These are phyloP conservation scores for Rosa multiflora DNA, from an alignment of 306 rosid genomes.

Conservation along the genomic window DNA sequence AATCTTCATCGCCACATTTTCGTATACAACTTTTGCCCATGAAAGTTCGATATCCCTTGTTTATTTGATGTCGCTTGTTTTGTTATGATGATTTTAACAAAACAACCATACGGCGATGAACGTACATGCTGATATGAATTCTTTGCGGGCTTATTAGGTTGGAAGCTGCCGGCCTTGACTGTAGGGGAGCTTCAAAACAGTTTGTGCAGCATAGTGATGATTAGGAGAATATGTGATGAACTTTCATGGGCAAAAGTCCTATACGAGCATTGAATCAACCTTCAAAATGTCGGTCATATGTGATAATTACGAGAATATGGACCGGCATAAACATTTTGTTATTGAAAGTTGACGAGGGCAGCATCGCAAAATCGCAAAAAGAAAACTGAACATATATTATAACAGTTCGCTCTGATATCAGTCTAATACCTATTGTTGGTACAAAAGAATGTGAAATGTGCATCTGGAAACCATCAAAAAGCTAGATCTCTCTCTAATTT, in stretches of 20 bases:
- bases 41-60: too few relatives aligned
- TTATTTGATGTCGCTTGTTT: too few relatives aligned
- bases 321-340: background rate
- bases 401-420: background rate
- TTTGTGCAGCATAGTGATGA: too few relatives aligned
- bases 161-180: too few relatives aligned
- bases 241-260: too few relatives aligned
- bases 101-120: background rate
- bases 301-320: background rate
- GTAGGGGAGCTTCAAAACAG: too few relatives aligned
- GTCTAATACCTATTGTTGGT: background rate
- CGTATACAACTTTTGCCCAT: too few relatives aligned
- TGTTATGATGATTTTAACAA: background rate
- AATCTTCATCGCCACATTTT: background rate
- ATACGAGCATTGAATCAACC: background rate
- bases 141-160: too few relatives aligned
- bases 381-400: background rate
- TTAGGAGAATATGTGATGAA: too few relatives aligned
- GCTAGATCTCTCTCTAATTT: conserved; percentile 7
- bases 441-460: conserved; percentile 5
- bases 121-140: too few relatives aligned
- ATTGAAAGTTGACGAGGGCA: background rate
- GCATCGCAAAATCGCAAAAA: background rate
- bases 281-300: background rate
- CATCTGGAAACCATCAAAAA: background rate